Conservation (phyloP, 75 land plant species). For the Sequoiadendron giganteum region DNA sequence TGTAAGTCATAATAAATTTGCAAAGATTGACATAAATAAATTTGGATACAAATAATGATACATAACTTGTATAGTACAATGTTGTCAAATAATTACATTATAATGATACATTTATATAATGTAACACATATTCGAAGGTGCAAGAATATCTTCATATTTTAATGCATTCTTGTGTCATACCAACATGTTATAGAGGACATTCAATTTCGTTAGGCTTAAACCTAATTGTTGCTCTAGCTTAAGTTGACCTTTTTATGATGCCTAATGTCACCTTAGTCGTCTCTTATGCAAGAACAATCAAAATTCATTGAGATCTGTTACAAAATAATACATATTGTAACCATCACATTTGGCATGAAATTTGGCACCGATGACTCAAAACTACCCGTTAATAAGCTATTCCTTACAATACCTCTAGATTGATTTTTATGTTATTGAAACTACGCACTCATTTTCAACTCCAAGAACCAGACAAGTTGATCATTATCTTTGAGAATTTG, state of each 20-base stretch:
- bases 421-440: not conserved
- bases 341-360: not conserved
- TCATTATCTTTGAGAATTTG: not conserved
- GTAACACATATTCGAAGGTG: no score
- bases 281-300: not conserved
- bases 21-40: not conserved
- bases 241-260: not conserved
- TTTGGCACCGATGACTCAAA: not conserved
- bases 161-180: no score
- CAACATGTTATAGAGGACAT: not conserved
- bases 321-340: not conserved
- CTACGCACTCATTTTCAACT: not conserved
- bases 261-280: not conserved
- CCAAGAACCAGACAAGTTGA: not conserved
- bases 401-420: not conserved
- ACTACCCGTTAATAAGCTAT: not conserved
- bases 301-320: not conserved
- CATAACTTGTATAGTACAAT: no score
- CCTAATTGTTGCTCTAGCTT: not conserved
- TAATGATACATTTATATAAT: no score
- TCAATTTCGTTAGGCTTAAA: not conserved
- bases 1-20: not conserved
- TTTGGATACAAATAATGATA: not conserved
- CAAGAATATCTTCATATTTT: no score
- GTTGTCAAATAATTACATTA: no score